Evolutionary conservation across 2,329 filamentous ascomycete species (phyloP).

Genomic region (Aspergillus tamarii): DNA sequence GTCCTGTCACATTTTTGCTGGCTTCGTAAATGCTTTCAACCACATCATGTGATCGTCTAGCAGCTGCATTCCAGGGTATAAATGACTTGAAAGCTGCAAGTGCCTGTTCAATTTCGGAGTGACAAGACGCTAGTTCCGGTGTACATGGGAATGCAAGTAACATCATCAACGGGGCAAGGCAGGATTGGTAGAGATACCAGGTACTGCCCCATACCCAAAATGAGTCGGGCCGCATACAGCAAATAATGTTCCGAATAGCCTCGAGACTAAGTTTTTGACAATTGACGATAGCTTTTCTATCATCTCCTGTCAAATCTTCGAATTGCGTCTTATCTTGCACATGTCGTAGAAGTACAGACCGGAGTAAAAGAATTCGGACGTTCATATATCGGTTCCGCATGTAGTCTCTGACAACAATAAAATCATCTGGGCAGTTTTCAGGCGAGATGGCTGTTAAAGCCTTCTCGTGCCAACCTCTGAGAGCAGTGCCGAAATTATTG

Average conservation of each 20-base stretch:
- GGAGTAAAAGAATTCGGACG: background rate
- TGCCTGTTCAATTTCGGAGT: background rate
- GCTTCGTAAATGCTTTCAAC: background rate
- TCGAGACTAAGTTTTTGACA: constrained; percentile 6
- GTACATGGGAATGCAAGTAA: background rate
- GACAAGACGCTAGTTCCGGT: background rate
- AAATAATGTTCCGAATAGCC: constrained; percentile 10
- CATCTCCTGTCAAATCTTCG: background rate
- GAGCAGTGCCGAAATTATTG: constrained; percentile 1
- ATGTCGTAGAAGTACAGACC: background rate
- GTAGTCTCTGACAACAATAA: background rate
- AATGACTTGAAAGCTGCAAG: background rate
- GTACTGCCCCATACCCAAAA: constrained; percentile 12
- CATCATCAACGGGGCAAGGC: constrained; percentile 10
- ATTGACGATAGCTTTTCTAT: background rate
- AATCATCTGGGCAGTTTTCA: background rate
- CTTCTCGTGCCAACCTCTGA: constrained; percentile 5
- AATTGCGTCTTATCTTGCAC: background rate
- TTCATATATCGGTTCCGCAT: background rate
- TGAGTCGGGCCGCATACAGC: constrained; percentile 7
- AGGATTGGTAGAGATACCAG: constrained; percentile 17
- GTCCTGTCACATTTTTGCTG: background rate
- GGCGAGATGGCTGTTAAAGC: background rate
- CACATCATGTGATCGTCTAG: background rate
- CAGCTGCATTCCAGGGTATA: background rate